Evolutionary conservation across 2,329 filamentous ascomycete genomes (phyloP).

Genomic region (Penicillium sp.): DNA sequence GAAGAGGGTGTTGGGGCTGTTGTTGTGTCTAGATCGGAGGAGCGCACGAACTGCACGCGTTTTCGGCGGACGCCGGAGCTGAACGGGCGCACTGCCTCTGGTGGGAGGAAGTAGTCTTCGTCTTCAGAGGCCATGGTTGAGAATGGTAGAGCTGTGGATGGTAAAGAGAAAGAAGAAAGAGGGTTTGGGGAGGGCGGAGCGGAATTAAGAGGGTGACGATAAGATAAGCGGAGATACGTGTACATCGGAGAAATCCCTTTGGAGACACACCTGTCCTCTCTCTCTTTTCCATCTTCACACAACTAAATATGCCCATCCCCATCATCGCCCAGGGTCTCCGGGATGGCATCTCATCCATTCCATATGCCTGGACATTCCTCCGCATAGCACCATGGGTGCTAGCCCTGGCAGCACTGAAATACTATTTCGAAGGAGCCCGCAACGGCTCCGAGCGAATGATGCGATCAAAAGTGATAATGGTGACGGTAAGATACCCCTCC

Average conservation of each 20-base stretch:
- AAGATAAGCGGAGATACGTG: slow-evolving; percentile 17
- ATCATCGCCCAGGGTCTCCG: slow-evolving; percentile 54
- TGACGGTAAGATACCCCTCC: slow-evolving; percentile 62
- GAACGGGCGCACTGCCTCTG: slow-evolving; percentile 59
- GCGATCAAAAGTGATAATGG: slow-evolving; percentile 89
- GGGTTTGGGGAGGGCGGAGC: background rate
- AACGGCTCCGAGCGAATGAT: slow-evolving; percentile 78
- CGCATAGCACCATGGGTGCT: slow-evolving; percentile 53
- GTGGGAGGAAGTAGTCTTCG: slow-evolving; percentile 57
- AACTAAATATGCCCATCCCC: slow-evolving; percentile 58
- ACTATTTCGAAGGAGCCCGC: slow-evolving; percentile 70
- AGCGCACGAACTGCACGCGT: slow-evolving; percentile 59
- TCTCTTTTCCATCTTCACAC: slow-evolving; percentile 7
- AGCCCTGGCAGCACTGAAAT: slow-evolving; percentile 62
- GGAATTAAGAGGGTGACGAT: slow-evolving; percentile 10
- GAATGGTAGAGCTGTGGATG: background rate
- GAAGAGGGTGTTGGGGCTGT: slow-evolving; percentile 26
- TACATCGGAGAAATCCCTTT: slow-evolving; percentile 5
- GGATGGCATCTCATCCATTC: slow-evolving; percentile 55
- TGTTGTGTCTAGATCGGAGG: slow-evolving; percentile 41
- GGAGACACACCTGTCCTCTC: slow-evolving; percentile 3
- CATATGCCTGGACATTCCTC: slow-evolving; percentile 53
- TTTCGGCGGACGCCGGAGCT: slow-evolving; percentile 63
- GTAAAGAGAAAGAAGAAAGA: background rate
- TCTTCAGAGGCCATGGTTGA: slow-evolving; percentile 44